phyloP scores from a whole-genome alignment of 306 rosid species.

The Sphenostylis stenocarpa region DNA sequence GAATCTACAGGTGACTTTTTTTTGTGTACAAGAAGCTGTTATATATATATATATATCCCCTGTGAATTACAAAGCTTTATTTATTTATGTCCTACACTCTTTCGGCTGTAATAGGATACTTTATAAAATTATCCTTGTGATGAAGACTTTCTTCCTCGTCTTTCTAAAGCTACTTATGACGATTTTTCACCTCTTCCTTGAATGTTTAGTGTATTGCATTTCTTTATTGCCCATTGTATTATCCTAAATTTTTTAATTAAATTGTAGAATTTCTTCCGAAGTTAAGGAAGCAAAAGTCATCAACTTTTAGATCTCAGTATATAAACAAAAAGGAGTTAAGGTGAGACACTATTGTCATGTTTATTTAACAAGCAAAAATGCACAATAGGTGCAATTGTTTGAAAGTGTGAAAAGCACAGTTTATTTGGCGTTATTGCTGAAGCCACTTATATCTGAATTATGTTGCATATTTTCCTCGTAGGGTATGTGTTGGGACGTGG shows the following conservation, averaged over 20 bases:
- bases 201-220: background rate
- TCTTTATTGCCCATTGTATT: conserved; percentile 1
- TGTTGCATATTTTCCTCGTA: conserved; percentile 42
- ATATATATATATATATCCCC: conserved; percentile 4
- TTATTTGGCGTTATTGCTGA: conserved; percentile 26
- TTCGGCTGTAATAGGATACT: background rate
- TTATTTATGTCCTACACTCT: background rate
- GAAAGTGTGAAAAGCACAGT: conserved; percentile 16
- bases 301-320: conserved; percentile 88
- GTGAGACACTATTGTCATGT: conserved; percentile 43
- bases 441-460: conserved; percentile 31
- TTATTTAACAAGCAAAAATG: conserved; percentile 17
- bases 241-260: conserved; percentile 32
- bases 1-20: conserved; percentile 42
- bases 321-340: conserved; percentile 78
- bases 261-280: conserved; percentile 60
- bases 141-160: background rate
- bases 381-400: conserved; percentile 22
- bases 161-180: background rate
- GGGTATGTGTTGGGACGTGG: conserved; percentile 92
- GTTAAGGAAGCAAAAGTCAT: conserved; percentile 86
- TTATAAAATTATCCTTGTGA: background rate
- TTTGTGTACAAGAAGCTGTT: background rate
- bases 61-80: conserved; percentile 17
- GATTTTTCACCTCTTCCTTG: conserved; percentile 21